Evolutionary conservation across 1,284 basidiomycete species (phyloP), one percentile per base, ranked within the genome.

Genomic region (Coniferiporia sulphurascens): DNA sequence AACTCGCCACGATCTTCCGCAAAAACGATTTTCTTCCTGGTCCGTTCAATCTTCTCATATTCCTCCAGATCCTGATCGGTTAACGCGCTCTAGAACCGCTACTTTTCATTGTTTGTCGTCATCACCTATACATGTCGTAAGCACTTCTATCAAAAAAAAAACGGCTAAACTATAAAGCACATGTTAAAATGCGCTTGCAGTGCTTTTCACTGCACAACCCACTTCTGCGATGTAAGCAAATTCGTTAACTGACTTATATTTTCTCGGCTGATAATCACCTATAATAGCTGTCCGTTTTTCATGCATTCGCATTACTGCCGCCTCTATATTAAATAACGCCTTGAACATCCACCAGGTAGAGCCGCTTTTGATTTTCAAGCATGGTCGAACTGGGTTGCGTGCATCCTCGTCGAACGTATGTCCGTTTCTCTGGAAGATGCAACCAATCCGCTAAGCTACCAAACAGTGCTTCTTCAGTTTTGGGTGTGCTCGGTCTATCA

Each of bases 301-400:
- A 10, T 41, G 15, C 3, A 10, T 41, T 41, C 15, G 7, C 9
- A 2, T 15, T 8, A 41, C 15, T 15, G 15, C 15, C 3, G 9
- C 7, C 38, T 6, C 4, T 34, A 51, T 12, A 13, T 12, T 27
- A 12, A 35, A 35, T 7, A 35, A n/a, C 15, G 5, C 12, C 12
- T n/a, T 17, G 4, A 34, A 27, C 21, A 35, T 27, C 21, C 32
- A 34, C 12, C 52, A 54, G 52, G 52, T 45, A 41, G 41, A 43
- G 35, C 41, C 22, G 52, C 52, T 13, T 55, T 55, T 17, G 53
- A 46, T n/a, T n/a, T 55, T n/a, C 53, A 55, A 38, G 53, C 53
- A 22, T 55, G 53, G 53, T 45, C 43, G 22, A 45, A 34, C 21
- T 55, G 38, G 53, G 53, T 55, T 43, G 41, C 19, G 17, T 21